Evolutionary conservation across 768 basidiomycete genomes (phyloP).

Genomic region (Scleroderma bovista): DNA sequence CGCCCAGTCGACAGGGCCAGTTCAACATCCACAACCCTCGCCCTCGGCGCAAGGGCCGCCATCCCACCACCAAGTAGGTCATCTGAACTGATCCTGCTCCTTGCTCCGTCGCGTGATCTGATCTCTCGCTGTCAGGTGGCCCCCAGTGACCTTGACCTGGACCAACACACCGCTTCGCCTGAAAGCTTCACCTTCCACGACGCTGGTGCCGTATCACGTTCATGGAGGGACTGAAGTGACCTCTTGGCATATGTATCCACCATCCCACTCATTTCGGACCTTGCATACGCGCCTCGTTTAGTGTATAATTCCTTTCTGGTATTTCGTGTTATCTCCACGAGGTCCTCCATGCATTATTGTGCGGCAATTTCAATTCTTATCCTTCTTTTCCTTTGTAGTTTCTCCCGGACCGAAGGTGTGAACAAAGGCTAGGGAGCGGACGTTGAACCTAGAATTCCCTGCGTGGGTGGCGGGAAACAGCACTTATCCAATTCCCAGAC

Average conservation of each 20-base stretch:
- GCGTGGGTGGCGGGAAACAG: background rate
- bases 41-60: conserved; percentile 3
- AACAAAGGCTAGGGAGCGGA: background rate
- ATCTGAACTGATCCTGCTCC: background rate
- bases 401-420: background rate
- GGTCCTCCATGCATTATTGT: conserved; percentile 14
- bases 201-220: conserved; percentile 30
- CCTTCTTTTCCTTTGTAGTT: conserved; percentile 9
- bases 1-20: conserved; percentile 3
- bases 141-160: conserved; percentile 6
- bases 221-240: conserved; percentile 27
- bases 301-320: conserved; percentile 15
- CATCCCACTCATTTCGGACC: conserved; percentile 28
- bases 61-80: conserved; percentile 12
- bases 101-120: conserved; percentile 8
- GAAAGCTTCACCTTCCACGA: conserved; percentile 26
- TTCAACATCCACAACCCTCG: background rate
- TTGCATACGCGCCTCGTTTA: conserved; percentile 11
- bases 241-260: conserved; percentile 5
- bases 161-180: conserved; percentile 9
- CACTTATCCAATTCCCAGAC: background rate
- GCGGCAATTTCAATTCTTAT: conserved; percentile 8
- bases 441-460: background rate
- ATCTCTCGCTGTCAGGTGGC: conserved; percentile 5
- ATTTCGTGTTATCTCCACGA: conserved; percentile 31